Base-by-base conservation (phyloP, 2,329 filamentous ascomycete genomes). In the Epichloe scottii region DNA sequence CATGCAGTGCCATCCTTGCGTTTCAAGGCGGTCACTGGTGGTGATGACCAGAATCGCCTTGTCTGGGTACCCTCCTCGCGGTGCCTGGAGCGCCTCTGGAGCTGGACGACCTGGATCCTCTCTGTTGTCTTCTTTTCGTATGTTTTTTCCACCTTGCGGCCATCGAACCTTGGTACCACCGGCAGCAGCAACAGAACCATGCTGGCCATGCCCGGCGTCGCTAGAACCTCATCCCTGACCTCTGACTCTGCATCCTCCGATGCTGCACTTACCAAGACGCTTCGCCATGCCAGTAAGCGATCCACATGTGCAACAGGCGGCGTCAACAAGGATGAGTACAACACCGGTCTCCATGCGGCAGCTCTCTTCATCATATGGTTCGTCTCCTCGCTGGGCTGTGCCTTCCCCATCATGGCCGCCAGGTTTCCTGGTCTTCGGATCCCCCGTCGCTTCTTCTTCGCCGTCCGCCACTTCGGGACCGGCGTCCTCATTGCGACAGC, bases 401-500 rank as follows among this genome's bases (percentile, higher is more conserved):
- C 65, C 3, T 77, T 82, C 52, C 78, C 79, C 2, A 68, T 82
- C 48, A 62, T 81, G 43, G 78, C 76, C 34, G 64, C 69, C 49
- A 70, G 70, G 55, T 69, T 78, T 43, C 76, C 76, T 21, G 65
- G 70, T 15, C 62, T 81, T 46, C 74, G 71, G 50, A 79, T 82
- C 48, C 79, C 79, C 1, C 64, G 68, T 19, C 66, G 64, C 46
- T 74, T 80, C 64, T 76, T 81, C 66, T 79, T 81, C 61, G 64
- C 70, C 48, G 74, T 79, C 46, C 73, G 77, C 55, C 84, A 88
- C 71, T 87, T 88, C 58, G 85, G 87, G 58, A 91, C 87, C 8
- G 87, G 87, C 52, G 87, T 93, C 19, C 73, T 78, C 34, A 75
- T 82, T 43, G 79, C 87, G 26, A 91, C 87, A 1, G 86, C 87